phyloP scores from a whole-genome alignment of 345 rosid genomes.

The Citrus glauca region DNA sequence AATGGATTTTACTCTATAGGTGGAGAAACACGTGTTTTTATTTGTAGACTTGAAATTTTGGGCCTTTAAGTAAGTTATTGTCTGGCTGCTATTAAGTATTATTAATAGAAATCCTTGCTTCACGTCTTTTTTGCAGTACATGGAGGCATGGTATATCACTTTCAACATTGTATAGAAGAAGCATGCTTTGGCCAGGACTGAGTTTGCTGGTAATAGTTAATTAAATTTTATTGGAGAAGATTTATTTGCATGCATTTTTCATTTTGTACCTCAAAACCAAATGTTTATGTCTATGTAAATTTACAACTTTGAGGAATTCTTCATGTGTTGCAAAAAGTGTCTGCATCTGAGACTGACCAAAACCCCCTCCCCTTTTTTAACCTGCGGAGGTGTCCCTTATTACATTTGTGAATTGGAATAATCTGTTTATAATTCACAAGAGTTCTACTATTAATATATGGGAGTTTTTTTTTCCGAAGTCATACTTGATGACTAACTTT shows the following conservation, averaged over 20 bases:
- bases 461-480: background rate
- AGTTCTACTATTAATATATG: background rate
- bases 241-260: background rate
- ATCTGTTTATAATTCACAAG: background rate
- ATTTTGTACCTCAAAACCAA: background rate
- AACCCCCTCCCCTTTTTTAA: too few relatives aligned
- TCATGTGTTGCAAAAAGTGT: background rate
- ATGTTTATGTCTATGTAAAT: background rate
- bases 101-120: background rate
- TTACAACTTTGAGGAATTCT: background rate
- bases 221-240: background rate
- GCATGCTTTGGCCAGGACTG: constrained; percentile 93
- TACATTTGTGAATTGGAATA: background rate
- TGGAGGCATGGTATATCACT: constrained; percentile 98
- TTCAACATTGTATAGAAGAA: constrained; percentile 85
- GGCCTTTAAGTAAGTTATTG: background rate
- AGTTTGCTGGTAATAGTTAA: constrained; percentile 73
- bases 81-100: background rate
- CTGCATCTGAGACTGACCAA: background rate
- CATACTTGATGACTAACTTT: background rate
- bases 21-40: constrained; percentile 11
- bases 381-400: background rate
- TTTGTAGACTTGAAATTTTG: background rate
- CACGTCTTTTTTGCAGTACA: constrained; percentile 45
- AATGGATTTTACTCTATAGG: constrained; percentile 95